These are phyloP conservation scores for Neodidymelliopsis sp. DNA, from an alignment of 2,329 filamentous ascomycete species.

Conservation along the genomic window DNA sequence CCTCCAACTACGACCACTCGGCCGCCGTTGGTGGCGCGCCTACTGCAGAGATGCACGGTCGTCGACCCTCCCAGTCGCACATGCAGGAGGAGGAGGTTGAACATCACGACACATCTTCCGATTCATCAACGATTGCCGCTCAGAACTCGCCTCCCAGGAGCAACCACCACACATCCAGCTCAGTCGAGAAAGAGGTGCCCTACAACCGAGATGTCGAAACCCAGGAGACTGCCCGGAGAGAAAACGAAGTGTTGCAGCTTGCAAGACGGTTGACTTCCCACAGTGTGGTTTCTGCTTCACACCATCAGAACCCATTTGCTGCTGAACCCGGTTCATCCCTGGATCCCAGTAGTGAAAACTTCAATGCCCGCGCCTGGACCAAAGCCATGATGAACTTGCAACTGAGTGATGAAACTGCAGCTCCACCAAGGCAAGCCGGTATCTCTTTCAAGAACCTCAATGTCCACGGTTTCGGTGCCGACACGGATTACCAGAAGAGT, in stretches of 20 bases:
- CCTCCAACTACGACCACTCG: conserved; percentile 53
- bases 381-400: conserved; percentile 59
- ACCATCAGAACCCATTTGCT: conserved; percentile 47
- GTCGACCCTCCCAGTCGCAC: conserved; percentile 21
- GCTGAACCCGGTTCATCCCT: conserved; percentile 53
- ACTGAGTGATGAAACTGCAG: conserved; percentile 51
- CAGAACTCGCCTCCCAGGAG: conserved; percentile 32
- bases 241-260: conserved; percentile 50
- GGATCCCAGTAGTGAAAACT: conserved; percentile 57
- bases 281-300: conserved; percentile 49
- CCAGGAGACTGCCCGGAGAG: conserved; percentile 35
- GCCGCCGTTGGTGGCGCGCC: conserved; percentile 48
- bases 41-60: conserved; percentile 38
- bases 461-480: conserved; percentile 58
- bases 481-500: conserved; percentile 60
- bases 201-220: conserved; percentile 32
- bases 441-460: conserved; percentile 57
- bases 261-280: conserved; percentile 53
- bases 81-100: conserved; percentile 22
- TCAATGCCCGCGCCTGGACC: conserved; percentile 58
- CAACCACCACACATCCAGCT: conserved; percentile 14
- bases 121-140: conserved; percentile 44
- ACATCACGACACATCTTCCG: conserved; percentile 34
- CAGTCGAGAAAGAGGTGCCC: conserved; percentile 28
- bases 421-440: conserved; percentile 55